Conservation (phyloP, 164 flowering plant species). For the Nelumbo lutea region DNA sequence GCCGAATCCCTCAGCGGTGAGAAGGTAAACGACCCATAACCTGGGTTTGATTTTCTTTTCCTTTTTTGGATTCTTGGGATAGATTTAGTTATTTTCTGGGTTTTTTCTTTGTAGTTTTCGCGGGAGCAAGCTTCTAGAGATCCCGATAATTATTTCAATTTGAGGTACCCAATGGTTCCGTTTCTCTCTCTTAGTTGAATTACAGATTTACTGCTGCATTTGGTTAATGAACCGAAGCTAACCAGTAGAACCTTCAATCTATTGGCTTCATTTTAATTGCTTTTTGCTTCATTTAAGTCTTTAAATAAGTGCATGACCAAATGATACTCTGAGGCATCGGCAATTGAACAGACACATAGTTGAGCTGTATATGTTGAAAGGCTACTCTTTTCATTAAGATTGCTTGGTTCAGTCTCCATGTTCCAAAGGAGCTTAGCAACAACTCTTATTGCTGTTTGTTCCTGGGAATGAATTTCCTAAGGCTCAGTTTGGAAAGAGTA, state of each 20-base stretch:
- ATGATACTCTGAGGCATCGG: too few species aligned
- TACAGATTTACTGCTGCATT: not conserved
- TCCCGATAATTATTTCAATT: conserved; percentile 84
- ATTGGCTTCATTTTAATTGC: not conserved
- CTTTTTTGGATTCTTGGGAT: not conserved
- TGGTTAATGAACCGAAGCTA: not conserved
- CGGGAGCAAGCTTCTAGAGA: conserved; percentile 83
- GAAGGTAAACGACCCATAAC: conserved; percentile 35
- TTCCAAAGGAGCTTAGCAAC: not conserved
- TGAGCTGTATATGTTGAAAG: too few species aligned
- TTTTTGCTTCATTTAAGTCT: not conserved
- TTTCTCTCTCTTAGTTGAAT: not conserved
- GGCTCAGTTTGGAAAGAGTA: not conserved
- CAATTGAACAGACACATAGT: too few species aligned
- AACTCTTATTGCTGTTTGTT: not conserved
- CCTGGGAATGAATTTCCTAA: not conserved
- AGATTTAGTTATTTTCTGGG: not conserved
- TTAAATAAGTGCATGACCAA: too few species aligned
- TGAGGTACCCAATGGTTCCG: conserved; percentile 44
- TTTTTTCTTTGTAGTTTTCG: conserved; percentile 42
- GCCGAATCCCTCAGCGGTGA: conserved; percentile 73
- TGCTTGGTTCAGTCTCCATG: too few species aligned
- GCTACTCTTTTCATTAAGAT: too few species aligned
- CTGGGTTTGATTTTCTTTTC: not conserved
- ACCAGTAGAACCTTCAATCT: not conserved